phyloP scores from a whole-genome alignment of 2,329 filamentous ascomycete species.

The Escovopsis sp. region DNA sequence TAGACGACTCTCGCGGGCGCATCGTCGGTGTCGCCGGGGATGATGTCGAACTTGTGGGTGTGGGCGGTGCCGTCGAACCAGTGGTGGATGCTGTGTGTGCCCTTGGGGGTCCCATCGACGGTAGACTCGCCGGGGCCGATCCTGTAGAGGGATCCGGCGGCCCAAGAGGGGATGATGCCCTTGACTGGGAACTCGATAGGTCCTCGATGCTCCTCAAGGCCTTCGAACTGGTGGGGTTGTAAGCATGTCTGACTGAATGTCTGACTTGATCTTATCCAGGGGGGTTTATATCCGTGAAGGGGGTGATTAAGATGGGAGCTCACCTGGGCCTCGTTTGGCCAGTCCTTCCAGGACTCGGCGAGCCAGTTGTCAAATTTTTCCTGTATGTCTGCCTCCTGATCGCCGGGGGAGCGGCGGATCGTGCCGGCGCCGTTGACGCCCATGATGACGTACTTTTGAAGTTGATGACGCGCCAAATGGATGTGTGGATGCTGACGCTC shows the following conservation, averaged over 20 bases:
- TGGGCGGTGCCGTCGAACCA: constrained; percentile 73
- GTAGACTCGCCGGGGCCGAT: constrained; percentile 56
- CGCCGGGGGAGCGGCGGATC: constrained; percentile 12
- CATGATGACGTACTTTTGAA: constrained; percentile 9
- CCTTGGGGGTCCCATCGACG: constrained; percentile 40
- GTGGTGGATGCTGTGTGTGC: constrained; percentile 48
- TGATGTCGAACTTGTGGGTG: constrained; percentile 57
- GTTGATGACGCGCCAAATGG: neutral
- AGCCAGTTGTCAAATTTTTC: constrained; percentile 13
- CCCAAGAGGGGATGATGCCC: constrained; percentile 55
- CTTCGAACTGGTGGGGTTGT: constrained; percentile 41
- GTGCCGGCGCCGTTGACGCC: constrained; percentile 13
- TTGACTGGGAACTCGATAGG: constrained; percentile 48
- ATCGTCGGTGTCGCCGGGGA: constrained; percentile 19
- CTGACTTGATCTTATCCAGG: neutral
- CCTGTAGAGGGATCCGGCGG: constrained; percentile 56
- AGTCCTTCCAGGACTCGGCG: constrained; percentile 22
- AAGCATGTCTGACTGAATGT: neutral
- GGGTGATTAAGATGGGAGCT: constrained; percentile 3
- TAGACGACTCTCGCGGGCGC: constrained; percentile 39
- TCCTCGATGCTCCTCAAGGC: constrained; percentile 46
- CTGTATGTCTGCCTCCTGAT: constrained; percentile 13
- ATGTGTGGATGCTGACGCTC: no score
- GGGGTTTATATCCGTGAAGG: no score
- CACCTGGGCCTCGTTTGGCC: constrained; percentile 34